These are phyloP conservation scores for Chlorella sp. DNA, from an alignment of 139 green algal genomes.

Conservation along the genomic window DNA sequence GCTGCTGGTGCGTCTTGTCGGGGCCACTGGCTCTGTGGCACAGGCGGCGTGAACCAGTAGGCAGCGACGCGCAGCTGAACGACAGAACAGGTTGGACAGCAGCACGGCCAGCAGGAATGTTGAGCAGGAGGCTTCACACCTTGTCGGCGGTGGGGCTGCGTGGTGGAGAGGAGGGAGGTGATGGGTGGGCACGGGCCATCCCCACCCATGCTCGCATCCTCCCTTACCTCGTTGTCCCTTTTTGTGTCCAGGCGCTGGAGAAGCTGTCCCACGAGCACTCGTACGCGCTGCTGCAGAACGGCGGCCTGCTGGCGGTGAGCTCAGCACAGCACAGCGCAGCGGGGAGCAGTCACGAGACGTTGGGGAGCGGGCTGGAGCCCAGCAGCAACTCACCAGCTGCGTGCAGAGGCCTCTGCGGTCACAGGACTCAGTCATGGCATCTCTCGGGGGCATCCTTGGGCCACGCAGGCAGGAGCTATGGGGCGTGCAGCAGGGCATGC, in stretches of 20 bases:
- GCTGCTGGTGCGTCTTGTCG: constrained; percentile 49
- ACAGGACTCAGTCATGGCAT: too few species aligned
- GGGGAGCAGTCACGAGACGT: too few species aligned
- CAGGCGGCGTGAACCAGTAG: not conserved
- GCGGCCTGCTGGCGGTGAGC: constrained; percentile 72
- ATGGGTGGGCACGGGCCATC: too few species aligned
- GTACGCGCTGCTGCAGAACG: constrained; percentile 57
- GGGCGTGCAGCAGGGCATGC: too few species aligned
- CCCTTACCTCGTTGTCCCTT: too few species aligned
- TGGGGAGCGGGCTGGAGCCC: too few species aligned
- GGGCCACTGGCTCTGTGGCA: not conserved
- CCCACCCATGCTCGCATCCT: too few species aligned
- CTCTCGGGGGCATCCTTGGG: too few species aligned
- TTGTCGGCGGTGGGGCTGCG: not conserved
- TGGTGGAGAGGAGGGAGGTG: too few species aligned
- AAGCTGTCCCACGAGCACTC: constrained; percentile 92
- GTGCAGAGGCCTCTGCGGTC: too few species aligned
- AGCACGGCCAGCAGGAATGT: not conserved
- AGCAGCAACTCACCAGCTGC: too few species aligned
- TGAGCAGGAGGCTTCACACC: not conserved
- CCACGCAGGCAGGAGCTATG: too few species aligned
- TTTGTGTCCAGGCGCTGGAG: constrained; percentile 72
- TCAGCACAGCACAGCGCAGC: not conserved
- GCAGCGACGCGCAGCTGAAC: not conserved
- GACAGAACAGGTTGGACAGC: not conserved